These are phyloP conservation scores for Crassisporium funariophilum DNA, from an alignment of 768 basidiomycete genomes.

Conservation along the genomic window DNA sequence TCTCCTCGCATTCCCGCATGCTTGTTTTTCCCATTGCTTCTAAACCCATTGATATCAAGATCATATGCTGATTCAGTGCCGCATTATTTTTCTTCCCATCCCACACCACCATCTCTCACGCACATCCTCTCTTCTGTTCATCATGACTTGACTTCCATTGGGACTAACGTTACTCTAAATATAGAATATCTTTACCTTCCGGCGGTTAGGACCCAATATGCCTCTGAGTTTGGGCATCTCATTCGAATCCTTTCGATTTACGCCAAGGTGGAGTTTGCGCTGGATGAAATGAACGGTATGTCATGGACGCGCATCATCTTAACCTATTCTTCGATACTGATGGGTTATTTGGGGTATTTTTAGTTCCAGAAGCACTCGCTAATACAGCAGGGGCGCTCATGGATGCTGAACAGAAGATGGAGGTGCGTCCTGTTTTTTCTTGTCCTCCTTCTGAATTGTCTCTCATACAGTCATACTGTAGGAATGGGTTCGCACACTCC, in stretches of 20 bases:
- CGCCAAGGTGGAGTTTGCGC: conserved; percentile 55
- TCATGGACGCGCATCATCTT: conserved; percentile 8
- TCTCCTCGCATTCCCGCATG: conserved; percentile 19
- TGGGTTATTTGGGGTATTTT: conserved; percentile 14
- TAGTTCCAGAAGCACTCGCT: conserved; percentile 38
- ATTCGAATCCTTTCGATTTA: conserved; percentile 70
- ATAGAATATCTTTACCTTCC: conserved; percentile 72
- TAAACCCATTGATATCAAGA: conserved; percentile 19
- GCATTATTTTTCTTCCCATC: conserved; percentile 24
- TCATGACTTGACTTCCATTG: conserved; percentile 14
- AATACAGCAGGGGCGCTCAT: conserved; percentile 36
- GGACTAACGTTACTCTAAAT: conserved; percentile 18
- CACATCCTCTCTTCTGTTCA: conserved; percentile 19
- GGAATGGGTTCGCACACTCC: conserved; percentile 70
- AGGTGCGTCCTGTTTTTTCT: conserved; percentile 32
- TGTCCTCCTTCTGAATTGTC: conserved; percentile 3
- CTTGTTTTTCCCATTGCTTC: conserved; percentile 19
- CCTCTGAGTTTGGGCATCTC: conserved; percentile 77
- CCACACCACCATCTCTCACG: conserved; percentile 20
- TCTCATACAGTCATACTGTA: conserved; percentile 27
- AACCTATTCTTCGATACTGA: conserved; percentile 5
- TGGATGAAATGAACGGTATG: conserved; percentile 55
- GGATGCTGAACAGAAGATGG: conserved; percentile 47
- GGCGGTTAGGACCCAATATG: conserved; percentile 58
- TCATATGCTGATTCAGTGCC: conserved; percentile 23